These are phyloP conservation scores for Vigna radiata DNA, from an alignment of 306 rosid species.

Conservation along the genomic window DNA sequence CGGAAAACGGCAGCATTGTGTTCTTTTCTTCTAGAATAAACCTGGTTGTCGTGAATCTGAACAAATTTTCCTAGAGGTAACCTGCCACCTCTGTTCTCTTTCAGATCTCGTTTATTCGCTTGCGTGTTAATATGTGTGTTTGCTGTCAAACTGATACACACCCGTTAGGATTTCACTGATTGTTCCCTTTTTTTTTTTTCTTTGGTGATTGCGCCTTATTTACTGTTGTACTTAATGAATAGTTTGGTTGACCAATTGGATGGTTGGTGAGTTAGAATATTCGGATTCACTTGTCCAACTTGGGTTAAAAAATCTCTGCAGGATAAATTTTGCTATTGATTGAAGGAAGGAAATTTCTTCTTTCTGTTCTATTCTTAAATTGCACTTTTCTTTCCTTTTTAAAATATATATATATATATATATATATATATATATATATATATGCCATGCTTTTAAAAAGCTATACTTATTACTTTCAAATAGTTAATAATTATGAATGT, in stretches of 20 bases:
- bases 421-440: not conserved
- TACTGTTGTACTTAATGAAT: not conserved
- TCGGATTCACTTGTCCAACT: not conserved
- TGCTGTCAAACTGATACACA: not conserved
- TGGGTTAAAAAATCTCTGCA: not conserved
- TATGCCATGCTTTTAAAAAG: no score
- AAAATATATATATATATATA: not conserved
- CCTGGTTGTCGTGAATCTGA: not conserved
- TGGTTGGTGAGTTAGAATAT: slow-evolving; percentile 16
- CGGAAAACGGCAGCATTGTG: not conserved
- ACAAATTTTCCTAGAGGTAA: not conserved
- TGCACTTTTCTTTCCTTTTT: not conserved
- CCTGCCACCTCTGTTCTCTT: not conserved
- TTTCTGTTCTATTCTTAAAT: not conserved
- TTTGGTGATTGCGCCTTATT: not conserved
- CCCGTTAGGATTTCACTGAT: not conserved
- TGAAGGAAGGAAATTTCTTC: not conserved
- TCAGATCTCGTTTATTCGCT: slow-evolving; percentile 2
- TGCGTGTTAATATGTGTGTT: not conserved
- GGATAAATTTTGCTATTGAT: not conserved
- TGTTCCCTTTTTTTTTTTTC: not conserved
- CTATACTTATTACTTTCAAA: not conserved
- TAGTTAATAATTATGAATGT: not conserved
- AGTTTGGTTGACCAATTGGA: slow-evolving; percentile 23
- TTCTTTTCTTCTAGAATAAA: not conserved